Base-by-base conservation (phyloP, 2,329 filamentous ascomycete genomes). In the Nannizziopsis barbatae region DNA sequence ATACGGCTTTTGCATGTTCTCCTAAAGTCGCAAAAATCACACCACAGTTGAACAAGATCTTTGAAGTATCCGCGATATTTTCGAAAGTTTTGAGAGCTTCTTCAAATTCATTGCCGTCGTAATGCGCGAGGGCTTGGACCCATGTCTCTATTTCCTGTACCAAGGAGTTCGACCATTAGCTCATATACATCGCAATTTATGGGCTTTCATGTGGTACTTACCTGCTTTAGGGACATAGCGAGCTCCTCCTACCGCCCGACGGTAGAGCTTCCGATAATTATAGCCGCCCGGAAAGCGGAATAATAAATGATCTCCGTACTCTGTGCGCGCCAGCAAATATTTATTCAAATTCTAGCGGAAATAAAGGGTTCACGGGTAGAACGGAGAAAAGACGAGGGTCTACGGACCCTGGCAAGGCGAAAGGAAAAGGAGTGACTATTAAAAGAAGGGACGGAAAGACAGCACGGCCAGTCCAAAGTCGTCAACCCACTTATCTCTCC, bases 31-130 rank as follows among this genome's bases (percentile, higher is more conserved):
- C 92, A 72, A 95, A 86, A 59, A 98, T 96, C 35, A 98, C 90
- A 58, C 92, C 92, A 68, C 90, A 93, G 63, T 98, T 98, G 75
- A 98, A 98, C 53, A 95, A 75, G 54, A 98, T 98, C 74, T 95
- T 96, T 58, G 92, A 95, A 0, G 92, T 98, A 65, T 96, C 92
- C 53, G 84, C 77, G 60, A 98, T 95, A 57, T 75, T 79, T 54
- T 86, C 84, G 63, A 98, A 96, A 52, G 85, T 79, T 58, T 75
- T 78, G 54, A 96, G 71, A 22, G 92, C 81, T 56, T 90, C 84
- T 61, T 96, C 90, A 69, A 94, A 96, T 62, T 98, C 87, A 70
- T 95, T 94, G 71, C 90, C 92, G 71, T 98, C 92, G 72, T 98
- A 98, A 64, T 83, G 83, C 59, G 74, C 81, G 48, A 98, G 80